phyloP scores from a whole-genome alignment of 768 basidiomycete genomes.

The Naematelia aurantialba region DNA sequence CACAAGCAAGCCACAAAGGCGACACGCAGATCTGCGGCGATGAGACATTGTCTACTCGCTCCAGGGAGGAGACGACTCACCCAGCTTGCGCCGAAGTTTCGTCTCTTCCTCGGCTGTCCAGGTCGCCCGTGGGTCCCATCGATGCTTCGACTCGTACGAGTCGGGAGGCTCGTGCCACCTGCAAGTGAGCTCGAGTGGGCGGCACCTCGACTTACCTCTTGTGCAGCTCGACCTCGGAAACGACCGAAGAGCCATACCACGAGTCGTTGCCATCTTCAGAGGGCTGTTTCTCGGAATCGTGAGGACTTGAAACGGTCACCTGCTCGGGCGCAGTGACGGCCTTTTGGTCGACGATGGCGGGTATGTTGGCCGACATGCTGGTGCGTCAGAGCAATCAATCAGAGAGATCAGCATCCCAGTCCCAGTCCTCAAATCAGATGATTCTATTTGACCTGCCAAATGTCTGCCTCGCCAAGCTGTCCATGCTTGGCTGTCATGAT shows the following conservation, averaged over 20 bases:
- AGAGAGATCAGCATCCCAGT: no score
- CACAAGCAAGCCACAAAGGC: constrained; percentile 21
- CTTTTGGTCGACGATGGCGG: background rate
- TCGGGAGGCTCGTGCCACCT: constrained; percentile 31
- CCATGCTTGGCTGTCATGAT: background rate
- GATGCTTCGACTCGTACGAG: constrained; percentile 30
- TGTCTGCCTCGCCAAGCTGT: background rate
- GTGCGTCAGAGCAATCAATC: background rate
- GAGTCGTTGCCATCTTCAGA: background rate
- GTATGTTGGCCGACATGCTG: background rate
- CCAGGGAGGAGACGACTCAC: constrained; percentile 3
- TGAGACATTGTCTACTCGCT: background rate
- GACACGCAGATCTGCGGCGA: constrained; percentile 7
- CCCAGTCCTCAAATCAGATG: no score
- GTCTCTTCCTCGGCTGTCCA: constrained; percentile 33
- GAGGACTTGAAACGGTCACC: background rate
- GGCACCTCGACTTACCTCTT: background rate
- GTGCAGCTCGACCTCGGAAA: background rate
- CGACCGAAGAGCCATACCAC: background rate
- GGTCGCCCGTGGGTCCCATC: constrained; percentile 31
- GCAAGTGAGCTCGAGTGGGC: background rate
- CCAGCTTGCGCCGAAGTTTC: constrained; percentile 21
- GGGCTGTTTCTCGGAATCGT: background rate
- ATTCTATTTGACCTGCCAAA: no score
- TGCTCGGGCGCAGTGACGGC: background rate